phyloP scores from a whole-genome alignment of 345 rosid genomes.

The Alliaria petiolata region DNA sequence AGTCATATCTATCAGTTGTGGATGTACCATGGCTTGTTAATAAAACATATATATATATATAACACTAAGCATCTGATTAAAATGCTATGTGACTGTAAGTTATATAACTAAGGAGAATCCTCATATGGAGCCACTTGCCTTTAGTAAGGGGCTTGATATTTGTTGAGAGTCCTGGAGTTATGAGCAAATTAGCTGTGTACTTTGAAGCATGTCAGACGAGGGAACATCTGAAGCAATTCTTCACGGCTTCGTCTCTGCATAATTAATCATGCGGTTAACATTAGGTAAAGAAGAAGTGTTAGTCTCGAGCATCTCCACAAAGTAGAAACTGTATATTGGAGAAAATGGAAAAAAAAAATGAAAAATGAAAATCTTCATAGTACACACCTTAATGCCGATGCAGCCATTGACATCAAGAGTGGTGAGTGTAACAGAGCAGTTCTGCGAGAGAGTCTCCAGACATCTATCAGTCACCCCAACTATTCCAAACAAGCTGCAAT shows the following conservation, averaged over 20 bases:
- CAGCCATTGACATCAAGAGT: slow-evolving; percentile 97
- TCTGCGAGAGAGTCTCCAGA: slow-evolving; percentile 65
- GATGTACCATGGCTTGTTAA: slow-evolving; percentile 25
- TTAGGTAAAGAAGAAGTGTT: not conserved
- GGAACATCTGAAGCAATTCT: slow-evolving; percentile 70
- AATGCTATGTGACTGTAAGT: not conserved
- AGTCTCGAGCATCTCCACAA: not conserved
- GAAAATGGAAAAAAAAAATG: not conserved
- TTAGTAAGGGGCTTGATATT: not conserved
- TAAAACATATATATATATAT: not conserved
- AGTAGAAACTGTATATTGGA: not conserved
- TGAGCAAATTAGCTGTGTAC: slow-evolving; percentile 68
- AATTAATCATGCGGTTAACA: not conserved
- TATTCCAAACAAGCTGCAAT: slow-evolving; percentile 89
- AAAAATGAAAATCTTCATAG: not conserved
- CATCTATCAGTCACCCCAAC: slow-evolving; percentile 85
- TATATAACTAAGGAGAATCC: not conserved
- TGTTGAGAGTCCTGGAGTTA: slow-evolving; percentile 8
- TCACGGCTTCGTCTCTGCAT: slow-evolving; percentile 67
- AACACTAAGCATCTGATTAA: not conserved
- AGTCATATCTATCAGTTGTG: slow-evolving; percentile 3
- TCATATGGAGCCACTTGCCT: slow-evolving; percentile 15
- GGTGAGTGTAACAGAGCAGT: slow-evolving; percentile 60
- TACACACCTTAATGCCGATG: slow-evolving; percentile 69
- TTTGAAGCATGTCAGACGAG: slow-evolving; percentile 70